Percentiles rank a stretch among this genome's conserved stretches.
phyloP scores from a whole-genome alignment of 371 early-diverging fungal genomes.

The Mucor sp. region DNA sequence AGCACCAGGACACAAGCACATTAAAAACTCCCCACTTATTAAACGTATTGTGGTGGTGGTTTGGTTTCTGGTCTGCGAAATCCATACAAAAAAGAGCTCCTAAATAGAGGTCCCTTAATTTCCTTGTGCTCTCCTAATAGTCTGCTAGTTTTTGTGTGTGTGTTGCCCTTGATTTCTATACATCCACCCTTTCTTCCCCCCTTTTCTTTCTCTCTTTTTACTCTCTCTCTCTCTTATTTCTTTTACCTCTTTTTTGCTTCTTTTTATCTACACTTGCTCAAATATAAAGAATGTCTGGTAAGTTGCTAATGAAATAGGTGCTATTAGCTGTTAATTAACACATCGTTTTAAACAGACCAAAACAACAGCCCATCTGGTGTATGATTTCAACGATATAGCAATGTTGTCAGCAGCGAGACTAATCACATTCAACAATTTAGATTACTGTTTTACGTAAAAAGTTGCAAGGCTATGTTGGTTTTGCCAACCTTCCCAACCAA shows the following conservation, averaged over 20 bases:
- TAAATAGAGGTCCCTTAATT: background rate
- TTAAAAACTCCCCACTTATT: background rate
- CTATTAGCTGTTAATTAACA: background rate
- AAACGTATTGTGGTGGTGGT: background rate
- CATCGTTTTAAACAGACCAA: slow-evolving; percentile 25
- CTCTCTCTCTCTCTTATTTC: background rate
- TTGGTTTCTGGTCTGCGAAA: background rate
- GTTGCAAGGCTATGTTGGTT: slow-evolving; percentile 95
- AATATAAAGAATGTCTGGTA: slow-evolving; percentile 29
- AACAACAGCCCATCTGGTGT: slow-evolving; percentile 37
- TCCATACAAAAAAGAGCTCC: background rate
- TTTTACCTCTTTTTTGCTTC: background rate
- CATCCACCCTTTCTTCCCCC: slow-evolving; percentile 1
- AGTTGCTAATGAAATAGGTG: background rate
- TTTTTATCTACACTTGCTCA: slow-evolving; percentile 7
- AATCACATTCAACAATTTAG: slow-evolving; percentile 7
- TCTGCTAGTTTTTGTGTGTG: background rate
- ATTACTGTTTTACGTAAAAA: slow-evolving; percentile 68
- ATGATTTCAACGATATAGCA: slow-evolving; percentile 4
- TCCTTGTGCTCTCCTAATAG: background rate
- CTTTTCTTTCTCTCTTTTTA: slow-evolving; percentile 17
- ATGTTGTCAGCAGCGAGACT: background rate
- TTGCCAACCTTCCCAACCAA: slow-evolving; percentile 98
- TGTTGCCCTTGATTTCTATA: background rate
- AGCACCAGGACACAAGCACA: background rate